Base-by-base conservation (phyloP, 352 stramenopile genomes). In the Phytophthora pseudosyringae region DNA sequence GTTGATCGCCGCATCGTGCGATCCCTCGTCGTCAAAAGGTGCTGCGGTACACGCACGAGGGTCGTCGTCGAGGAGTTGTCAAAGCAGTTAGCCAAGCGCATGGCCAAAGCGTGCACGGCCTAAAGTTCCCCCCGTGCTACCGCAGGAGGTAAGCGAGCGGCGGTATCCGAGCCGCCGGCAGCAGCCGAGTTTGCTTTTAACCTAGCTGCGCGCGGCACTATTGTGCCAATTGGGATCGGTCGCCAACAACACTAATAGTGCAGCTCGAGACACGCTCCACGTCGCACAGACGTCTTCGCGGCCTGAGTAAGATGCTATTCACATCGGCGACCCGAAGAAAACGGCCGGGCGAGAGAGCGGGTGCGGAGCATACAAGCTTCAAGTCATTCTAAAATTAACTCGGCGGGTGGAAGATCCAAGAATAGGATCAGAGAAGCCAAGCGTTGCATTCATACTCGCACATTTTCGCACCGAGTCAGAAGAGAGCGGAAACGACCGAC, bases 1-100 rank as follows among this genome's bases (percentile, higher is more conserved):
- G 45, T 49, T 5, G 8, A 47, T 73, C 53, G 65, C 65, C 35
- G 16, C 40, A 6, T 70, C 29, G 66, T 58, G 32, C 60, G 66
- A 32, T 53, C 57, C 47, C 21, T 73, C 66, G 60, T 61, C 26
- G 65, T 69, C 47, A 70, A 73, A 62, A 64, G 47, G 60, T 65
- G 54, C 53, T 51, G 44, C 25, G 26, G 26, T 32, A 31, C 41
- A 63, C 55, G 33, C 35, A 63, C 41, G 43, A 53, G 58, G 59
- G 48, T 41, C 32, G 58, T 26, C 46, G 35, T 41, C 50, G 46
- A 53, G 33, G 28, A 31, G 43, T 62, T 48, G 32, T n/a, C 36
- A 35, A 46, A 38, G 48, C 41, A 48, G n/a, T n/a, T 13, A 35
- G 16, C 6, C 39, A 45, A 48, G 29, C 15, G 44, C 44, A 51